A percentile compares a stretch with the other conserved stretches of the same genome.
These are phyloP conservation scores for Pseudonitzschia multiseries DNA, from an alignment of 108 stramenopile species.

Conservation along the genomic window DNA sequence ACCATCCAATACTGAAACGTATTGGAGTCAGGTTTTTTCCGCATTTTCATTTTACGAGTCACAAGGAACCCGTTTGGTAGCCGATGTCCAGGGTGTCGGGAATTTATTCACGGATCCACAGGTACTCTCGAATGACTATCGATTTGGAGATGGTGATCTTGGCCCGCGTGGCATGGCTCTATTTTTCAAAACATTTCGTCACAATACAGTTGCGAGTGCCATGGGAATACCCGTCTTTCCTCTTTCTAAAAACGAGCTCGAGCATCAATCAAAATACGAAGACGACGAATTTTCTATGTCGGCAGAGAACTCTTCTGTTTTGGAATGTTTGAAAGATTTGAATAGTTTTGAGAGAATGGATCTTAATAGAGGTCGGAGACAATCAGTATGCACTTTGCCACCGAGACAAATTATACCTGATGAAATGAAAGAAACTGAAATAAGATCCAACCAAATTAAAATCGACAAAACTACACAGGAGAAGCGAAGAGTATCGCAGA, in stretches of 20 bases:
- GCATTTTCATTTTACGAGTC: slow-evolving; percentile 79
- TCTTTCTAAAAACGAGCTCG: slow-evolving; percentile 69
- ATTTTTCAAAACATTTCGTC: slow-evolving; percentile 77
- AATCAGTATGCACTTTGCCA: slow-evolving; percentile 42
- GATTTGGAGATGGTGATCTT: slow-evolving; percentile 84
- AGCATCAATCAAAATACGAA: slow-evolving; percentile 67
- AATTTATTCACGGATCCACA: slow-evolving; percentile 92
- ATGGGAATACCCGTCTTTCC: slow-evolving; percentile 77
- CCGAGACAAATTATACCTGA: slow-evolving; percentile 22
- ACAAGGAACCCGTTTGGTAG: slow-evolving; percentile 76
- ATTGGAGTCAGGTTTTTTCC: slow-evolving; percentile 49
- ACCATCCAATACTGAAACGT: background rate
- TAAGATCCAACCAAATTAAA: slow-evolving; percentile 31
- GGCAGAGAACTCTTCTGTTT: slow-evolving; percentile 26
- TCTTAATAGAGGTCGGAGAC: slow-evolving; percentile 52
- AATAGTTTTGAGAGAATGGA: slow-evolving; percentile 54
- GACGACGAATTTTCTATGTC: slow-evolving; percentile 62
- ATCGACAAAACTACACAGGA: background rate
- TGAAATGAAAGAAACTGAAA: slow-evolving; percentile 33
- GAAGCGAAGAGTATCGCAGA: background rate
- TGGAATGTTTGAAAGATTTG: slow-evolving; percentile 36
- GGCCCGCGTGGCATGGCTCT: slow-evolving; percentile 84
- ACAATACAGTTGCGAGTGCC: slow-evolving; percentile 47
- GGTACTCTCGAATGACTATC: slow-evolving; percentile 64
- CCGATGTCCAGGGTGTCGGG: slow-evolving; percentile 86